Conservation (phyloP, 179 eudicot genomes). For the Spinacia oleracea region DNA sequence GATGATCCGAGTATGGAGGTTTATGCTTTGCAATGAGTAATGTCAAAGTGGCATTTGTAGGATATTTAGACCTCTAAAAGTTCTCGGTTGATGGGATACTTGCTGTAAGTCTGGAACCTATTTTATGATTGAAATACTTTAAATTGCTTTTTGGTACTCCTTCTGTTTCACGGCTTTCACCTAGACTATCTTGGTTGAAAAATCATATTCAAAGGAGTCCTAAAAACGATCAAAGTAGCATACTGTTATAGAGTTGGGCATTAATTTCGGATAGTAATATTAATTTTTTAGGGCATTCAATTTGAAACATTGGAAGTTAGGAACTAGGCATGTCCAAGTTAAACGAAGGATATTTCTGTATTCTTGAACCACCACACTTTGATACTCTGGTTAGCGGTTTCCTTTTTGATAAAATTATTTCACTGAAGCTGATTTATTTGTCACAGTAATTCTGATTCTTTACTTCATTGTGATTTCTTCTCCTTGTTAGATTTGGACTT, state of each 20-base stretch:
- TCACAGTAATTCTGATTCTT: not conserved
- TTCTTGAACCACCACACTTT: not conserved
- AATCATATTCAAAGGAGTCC: not conserved
- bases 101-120: not conserved
- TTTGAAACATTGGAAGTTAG: not conserved
- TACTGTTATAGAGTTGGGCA: not conserved
- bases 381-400: not conserved
- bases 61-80: not conserved
- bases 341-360: not conserved
- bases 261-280: not conserved
- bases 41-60: not conserved
- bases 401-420: not conserved
- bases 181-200: not conserved
- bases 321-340: not conserved
- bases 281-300: not conserved
- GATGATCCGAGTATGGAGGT: conserved; percentile 5
- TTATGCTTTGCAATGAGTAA: not conserved
- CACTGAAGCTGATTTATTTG: not conserved
- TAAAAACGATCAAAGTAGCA: not conserved
- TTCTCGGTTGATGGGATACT: not conserved
- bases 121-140: not conserved
- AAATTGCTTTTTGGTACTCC: not conserved
- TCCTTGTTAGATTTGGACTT: conserved; percentile 78
- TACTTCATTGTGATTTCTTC: conserved; percentile 10
- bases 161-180: not conserved